Percentiles rank a stretch among this genome's conserved stretches.
Conservation (phyloP, 176 grass and related monocot species). For the Otatea glauca region DNA sequence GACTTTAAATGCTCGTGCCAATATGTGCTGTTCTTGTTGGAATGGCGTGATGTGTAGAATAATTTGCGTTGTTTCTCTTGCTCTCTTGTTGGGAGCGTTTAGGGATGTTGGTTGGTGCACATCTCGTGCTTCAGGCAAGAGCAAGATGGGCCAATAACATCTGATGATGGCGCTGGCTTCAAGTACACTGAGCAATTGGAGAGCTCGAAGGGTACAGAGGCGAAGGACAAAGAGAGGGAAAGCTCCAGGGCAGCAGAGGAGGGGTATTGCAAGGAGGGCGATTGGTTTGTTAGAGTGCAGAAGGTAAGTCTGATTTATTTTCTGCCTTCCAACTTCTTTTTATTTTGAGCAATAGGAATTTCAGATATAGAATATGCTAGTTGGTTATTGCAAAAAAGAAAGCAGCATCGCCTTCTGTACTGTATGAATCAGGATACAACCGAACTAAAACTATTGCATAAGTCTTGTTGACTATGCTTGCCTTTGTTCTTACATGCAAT, state of each 20-base stretch:
- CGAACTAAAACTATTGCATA: background rate
- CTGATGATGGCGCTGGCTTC: conserved; percentile 30
- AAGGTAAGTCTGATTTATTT: conserved; percentile 43
- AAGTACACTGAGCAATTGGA: conserved; percentile 9
- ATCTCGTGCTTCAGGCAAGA: conserved; percentile 64
- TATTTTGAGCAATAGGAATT: conserved; percentile 13
- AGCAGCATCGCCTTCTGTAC: background rate
- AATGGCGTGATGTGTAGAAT: background rate
- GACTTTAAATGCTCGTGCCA: background rate
- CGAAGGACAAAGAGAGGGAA: conserved; percentile 14
- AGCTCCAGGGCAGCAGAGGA: conserved; percentile 21
- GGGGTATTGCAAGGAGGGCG: conserved; percentile 15
- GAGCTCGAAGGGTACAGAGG: background rate
- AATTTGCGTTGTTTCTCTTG: conserved; percentile 1
- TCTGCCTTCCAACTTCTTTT: background rate
- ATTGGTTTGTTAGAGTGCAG: conserved; percentile 47
- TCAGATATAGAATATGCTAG: background rate
- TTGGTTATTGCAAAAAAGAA: background rate
- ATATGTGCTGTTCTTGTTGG: conserved; percentile 1
- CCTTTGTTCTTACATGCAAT: background rate
- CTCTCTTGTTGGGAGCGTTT: conserved; percentile 10
- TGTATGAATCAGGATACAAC: background rate
- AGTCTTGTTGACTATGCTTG: background rate
- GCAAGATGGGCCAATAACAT: conserved; percentile 50
- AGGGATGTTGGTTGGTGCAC: conserved; percentile 57